Base-by-base conservation (phyloP, 352 stramenopile species). In the Pelagophyceae sp. region DNA sequence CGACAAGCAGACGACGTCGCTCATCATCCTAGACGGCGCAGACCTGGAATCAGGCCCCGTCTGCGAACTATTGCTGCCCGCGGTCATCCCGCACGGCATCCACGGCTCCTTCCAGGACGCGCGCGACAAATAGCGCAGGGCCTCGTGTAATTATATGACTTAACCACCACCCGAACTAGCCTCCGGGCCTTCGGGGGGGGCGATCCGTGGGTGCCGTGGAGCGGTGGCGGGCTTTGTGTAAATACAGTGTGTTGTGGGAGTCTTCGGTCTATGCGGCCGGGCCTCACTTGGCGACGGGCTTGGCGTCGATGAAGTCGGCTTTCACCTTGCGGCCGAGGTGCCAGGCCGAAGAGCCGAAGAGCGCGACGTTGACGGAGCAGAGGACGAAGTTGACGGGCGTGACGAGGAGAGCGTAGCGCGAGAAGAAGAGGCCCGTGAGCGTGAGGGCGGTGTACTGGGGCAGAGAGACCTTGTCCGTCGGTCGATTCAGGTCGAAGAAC, bases 291-390 rank as follows among this genome's bases (percentile, higher is more conserved):
- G n/a, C n/a, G n/a, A n/a, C n/a, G n/a, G 20, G 29, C 65, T 77
- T 78, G 63, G 78, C 51, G 81, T 79, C 80, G 67, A 88, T 76
- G 75, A 76, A 90, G 78, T 91, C 87, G 23, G 87, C 87, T 65
- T 90, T 91, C 38, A 91, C 80, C 76, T 91, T 91, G 75, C 87
- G 79, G 74, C 85, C 85, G 33, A 91, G 80, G 85, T 91, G 87
- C 85, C 85, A 91, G n/a, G 83, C 86, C 40, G 82, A 88, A 75
- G 81, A 87, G 76, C 79, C 79, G 84, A 90, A 90, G 60, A 91
- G 80, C 5, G 87, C 87, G 74, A 91, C 78, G 78, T 91, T 91
- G 60, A 91, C 87, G 80, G 79, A 84, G 75, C 37, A 78, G 61
- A 91, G 79, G 25, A 82, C 86, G 67, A 90, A 91, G 79, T 91